phyloP scores from a whole-genome alignment of 202 grass and related monocot species.

The Schoenoplectus triqueter region DNA sequence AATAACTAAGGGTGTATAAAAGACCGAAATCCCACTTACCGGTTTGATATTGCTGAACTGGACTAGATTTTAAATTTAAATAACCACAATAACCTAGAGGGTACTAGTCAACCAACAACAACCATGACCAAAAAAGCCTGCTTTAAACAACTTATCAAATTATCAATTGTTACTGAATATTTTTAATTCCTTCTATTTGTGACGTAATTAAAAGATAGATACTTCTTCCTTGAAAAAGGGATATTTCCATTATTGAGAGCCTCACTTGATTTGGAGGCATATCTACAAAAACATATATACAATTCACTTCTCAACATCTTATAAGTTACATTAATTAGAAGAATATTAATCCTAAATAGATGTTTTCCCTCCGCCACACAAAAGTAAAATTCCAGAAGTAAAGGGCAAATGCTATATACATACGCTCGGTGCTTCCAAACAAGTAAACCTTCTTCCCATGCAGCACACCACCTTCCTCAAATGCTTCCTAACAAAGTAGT shows the following conservation, averaged over 20 bases:
- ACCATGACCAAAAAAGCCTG: not conserved
- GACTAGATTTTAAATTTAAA: not conserved
- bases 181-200: not conserved
- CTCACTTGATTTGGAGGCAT: not conserved
- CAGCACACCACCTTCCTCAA: slow-evolving; percentile 76
- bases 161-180: not conserved
- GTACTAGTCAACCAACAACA: not conserved
- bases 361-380: not conserved
- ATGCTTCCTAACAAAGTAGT: slow-evolving; percentile 55
- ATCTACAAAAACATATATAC: not conserved
- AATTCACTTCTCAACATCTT: not conserved
- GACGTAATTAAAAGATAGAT: not conserved
- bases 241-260: slow-evolving; percentile 8
- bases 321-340: not conserved
- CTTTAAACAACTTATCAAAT: not conserved
- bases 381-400: not conserved
- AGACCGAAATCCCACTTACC: not conserved
- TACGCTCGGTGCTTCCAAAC: slow-evolving; percentile 93
- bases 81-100: not conserved
- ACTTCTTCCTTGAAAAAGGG: not conserved
- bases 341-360: not conserved
- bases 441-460: slow-evolving; percentile 85
- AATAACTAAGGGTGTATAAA: slow-evolving; percentile 8
- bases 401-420: slow-evolving; percentile 27
- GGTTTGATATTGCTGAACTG: not conserved